Conservation (phyloP, 1,139 yeast genomes). For the Sugiyamaella paludigena region DNA sequence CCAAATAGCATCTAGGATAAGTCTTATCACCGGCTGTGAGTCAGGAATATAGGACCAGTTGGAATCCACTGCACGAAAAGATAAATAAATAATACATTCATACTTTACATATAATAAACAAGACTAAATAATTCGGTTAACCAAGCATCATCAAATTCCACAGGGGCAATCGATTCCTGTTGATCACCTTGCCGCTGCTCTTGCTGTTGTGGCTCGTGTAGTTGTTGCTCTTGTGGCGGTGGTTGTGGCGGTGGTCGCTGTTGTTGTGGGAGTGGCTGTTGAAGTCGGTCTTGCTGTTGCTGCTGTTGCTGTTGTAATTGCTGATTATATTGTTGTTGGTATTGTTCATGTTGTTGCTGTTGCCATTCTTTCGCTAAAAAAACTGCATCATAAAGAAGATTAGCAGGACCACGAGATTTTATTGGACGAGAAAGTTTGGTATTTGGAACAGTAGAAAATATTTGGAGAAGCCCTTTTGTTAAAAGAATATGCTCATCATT, state of each 20-base stretch:
- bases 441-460: slow-evolving; percentile 2
- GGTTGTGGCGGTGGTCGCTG: neutral
- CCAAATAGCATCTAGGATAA: no score
- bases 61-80: no score
- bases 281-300: neutral
- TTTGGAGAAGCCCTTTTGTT: slow-evolving; percentile 8
- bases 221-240: neutral
- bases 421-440: slow-evolving; percentile 7
- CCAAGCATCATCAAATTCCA: slow-evolving; percentile 4
- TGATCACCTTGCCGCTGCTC: neutral
- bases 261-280: neutral
- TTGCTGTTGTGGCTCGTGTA: neutral
- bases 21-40: no score
- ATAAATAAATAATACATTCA: slow-evolving; percentile 2
- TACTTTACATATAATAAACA: slow-evolving; percentile 4
- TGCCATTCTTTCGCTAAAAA: slow-evolving; percentile 9
- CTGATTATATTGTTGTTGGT: neutral
- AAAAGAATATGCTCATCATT: slow-evolving; percentile 8
- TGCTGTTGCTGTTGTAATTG: neutral
- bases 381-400: slow-evolving; percentile 13
- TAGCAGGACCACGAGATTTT: slow-evolving; percentile 10
- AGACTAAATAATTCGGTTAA: slow-evolving; percentile 4
- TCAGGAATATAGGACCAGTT: no score
- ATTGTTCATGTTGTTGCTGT: neutral
- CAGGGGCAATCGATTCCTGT: neutral